Base-by-base conservation (phyloP, 164 flowering plant species). In the Kalanchoe fedtschenkoi region DNA sequence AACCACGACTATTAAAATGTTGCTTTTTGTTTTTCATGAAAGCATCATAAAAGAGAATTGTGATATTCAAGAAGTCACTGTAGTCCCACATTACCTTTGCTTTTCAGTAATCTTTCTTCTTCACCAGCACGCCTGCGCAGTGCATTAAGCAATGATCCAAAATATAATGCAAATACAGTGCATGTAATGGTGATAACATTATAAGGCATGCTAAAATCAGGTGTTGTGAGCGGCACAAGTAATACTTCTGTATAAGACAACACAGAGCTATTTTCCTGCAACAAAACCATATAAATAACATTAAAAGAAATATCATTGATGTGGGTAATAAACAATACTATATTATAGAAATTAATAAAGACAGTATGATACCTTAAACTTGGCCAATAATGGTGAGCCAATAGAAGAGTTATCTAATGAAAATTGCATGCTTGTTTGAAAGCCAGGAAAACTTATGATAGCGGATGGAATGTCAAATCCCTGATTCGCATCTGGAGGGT, bases 121-220 rank as follows among this genome's bases (percentile, higher is more conserved):
- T 90, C 97, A 38, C 81, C 95, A 60, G 79, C 84, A 59, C 97
- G 92, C 64, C 83, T 79, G 28, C 96, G 74, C 51, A 93, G 80
- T 53, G 77, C 92, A 78, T 93, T 93, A 22, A 93, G 88, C 81
- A 93, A 71, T 24, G 97, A 93, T 56, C 98, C 98, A 74, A 93
- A 93, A 72, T 93, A 93, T 61, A 93, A 74, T 35, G 97, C 97
- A 74, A 86, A 86, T 5, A 90, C 87, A 2, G 97, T 93, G 86
- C 98, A 93, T 38, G 98, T 93, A 56, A 93, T 85, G 19, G 97
- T 93, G 64, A 93, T 86, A 37, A 90, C 97, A 71, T 90, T 90
- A 74, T 93, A 93, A 65, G 98, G 98, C 98, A 90, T 93, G 83
- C 98, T 93, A 67, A 93, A 93, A 77, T 93, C 98, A 68, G 98